A percentile compares a stretch with the other conserved stretches of the same genome.
phyloP scores from a whole-genome alignment of 1,284 basidiomycete genomes.

The Cronartium quercuum region DNA sequence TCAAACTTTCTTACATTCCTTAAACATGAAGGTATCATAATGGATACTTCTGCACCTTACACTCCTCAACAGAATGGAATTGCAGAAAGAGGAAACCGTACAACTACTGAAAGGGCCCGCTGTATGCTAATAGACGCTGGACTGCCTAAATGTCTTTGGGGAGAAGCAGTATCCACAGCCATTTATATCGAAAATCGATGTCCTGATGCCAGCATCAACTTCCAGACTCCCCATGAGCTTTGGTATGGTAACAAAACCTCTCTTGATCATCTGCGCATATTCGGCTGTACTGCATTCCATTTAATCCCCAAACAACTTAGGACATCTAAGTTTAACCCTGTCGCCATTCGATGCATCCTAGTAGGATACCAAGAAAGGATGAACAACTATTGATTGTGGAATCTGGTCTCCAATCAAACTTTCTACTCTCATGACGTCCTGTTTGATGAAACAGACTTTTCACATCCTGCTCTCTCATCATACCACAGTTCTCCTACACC shows the following conservation, averaged over 20 bases:
- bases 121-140: not conserved
- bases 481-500: not conserved
- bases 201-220: not conserved
- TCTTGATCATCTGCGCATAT: not conserved
- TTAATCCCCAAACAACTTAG: not conserved
- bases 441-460: not conserved
- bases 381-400: not conserved
- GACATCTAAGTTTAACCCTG: not conserved
- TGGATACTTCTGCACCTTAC: conserved; percentile 11
- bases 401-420: not conserved
- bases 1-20: not conserved
- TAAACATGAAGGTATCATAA: not conserved
- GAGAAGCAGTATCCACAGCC: not conserved
- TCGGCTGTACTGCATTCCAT: not conserved
- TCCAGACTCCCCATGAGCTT: not conserved
- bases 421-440: not conserved
- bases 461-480: not conserved
- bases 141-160: not conserved
- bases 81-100: conserved; percentile 10
- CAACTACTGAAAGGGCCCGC: not conserved
- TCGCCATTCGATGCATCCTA: not conserved
- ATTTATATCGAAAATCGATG: conserved; percentile 2
- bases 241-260: not conserved
- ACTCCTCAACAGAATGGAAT: conserved; percentile 14
- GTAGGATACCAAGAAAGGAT: not conserved